Percentiles rank a stretch among this genome's conserved stretches.
phyloP scores from a whole-genome alignment of 176 grass and related monocot species.

The Neostapfia colusana region DNA sequence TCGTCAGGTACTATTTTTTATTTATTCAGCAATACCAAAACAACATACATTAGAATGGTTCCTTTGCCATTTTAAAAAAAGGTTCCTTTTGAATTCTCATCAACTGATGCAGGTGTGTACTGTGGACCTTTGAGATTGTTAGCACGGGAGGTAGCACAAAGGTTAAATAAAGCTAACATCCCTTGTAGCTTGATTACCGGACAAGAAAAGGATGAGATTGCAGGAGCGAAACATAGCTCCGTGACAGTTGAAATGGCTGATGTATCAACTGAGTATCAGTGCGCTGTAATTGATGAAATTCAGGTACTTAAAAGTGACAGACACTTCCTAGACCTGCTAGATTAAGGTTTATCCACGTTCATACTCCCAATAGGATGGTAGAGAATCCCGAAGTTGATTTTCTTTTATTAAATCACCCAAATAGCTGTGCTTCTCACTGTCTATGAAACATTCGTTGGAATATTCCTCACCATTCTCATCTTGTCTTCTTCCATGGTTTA shows the following conservation, averaged over 20 bases:
- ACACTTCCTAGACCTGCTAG: constrained; percentile 28
- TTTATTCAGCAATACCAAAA: constrained; percentile 27
- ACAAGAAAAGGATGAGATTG: constrained; percentile 87
- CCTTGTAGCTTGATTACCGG: constrained; percentile 91
- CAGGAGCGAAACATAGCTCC: constrained; percentile 83
- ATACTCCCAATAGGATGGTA: background rate
- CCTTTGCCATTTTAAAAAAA: background rate
- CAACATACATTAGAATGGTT: constrained; percentile 12
- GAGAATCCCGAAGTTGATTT: background rate
- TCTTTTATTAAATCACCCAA: constrained; percentile 27
- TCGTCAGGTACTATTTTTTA: constrained; percentile 68
- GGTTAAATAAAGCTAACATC: constrained; percentile 82
- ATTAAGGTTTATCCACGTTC: constrained; percentile 19
- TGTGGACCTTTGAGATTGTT: constrained; percentile 95
- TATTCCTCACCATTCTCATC: constrained; percentile 29
- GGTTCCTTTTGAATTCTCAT: constrained; percentile 10
- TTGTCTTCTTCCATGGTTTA: constrained; percentile 48
- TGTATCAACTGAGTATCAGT: constrained; percentile 71
- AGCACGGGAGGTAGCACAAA: constrained; percentile 82
- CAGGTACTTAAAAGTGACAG: constrained; percentile 57
- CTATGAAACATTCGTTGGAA: constrained; percentile 18
- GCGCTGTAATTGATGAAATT: constrained; percentile 96
- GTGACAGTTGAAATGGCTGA: constrained; percentile 95
- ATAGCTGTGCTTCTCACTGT: constrained; percentile 25
- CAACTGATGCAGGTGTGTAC: constrained; percentile 70